Percentiles rank a stretch among this genome's conserved stretches.
phyloP scores from a whole-genome alignment of 2,329 filamentous ascomycete species.

The Pezicula neosporulosa region DNA sequence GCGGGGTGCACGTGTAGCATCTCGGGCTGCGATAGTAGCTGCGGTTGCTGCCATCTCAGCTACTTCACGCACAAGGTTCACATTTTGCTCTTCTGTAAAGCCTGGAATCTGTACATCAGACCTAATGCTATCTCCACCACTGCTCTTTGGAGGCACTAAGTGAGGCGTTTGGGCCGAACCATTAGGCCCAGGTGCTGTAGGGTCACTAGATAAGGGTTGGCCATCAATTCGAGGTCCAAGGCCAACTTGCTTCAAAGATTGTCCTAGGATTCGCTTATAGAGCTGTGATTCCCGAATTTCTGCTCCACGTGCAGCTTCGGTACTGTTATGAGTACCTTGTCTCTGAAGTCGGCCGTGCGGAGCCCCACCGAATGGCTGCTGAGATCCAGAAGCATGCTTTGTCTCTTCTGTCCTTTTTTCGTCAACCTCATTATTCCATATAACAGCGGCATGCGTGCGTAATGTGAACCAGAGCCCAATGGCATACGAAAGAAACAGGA shows the following conservation, averaged over 20 bases:
- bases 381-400: slow-evolving; percentile 26
- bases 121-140: slow-evolving; percentile 39
- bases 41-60: slow-evolving; percentile 93
- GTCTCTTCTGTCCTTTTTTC: slow-evolving; percentile 67
- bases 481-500: slow-evolving; percentile 88
- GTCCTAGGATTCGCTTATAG: slow-evolving; percentile 89
- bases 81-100: slow-evolving; percentile 79
- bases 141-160: slow-evolving; percentile 69
- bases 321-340: slow-evolving; percentile 17
- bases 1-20: slow-evolving; percentile 56
- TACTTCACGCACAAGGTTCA: slow-evolving; percentile 77
- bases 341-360: slow-evolving; percentile 21
- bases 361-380: slow-evolving; percentile 15
- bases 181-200: slow-evolving; percentile 30
- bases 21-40: slow-evolving; percentile 79
- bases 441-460: slow-evolving; percentile 91
- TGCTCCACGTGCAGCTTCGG: slow-evolving; percentile 25
- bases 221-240: slow-evolving; percentile 52
- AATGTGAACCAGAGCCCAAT: slow-evolving; percentile 95
- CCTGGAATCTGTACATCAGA: slow-evolving; percentile 57
- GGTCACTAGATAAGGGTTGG: slow-evolving; percentile 31
- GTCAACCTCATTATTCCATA: slow-evolving; percentile 85
- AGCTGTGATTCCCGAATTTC: slow-evolving; percentile 85
- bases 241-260: slow-evolving; percentile 82
- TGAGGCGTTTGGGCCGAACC: slow-evolving; percentile 56